Evolutionary conservation across 225 moss, liverwort and hornwort genomes (phyloP), one percentile per base, ranked within the genome.

Genomic region (Asterella californica): DNA sequence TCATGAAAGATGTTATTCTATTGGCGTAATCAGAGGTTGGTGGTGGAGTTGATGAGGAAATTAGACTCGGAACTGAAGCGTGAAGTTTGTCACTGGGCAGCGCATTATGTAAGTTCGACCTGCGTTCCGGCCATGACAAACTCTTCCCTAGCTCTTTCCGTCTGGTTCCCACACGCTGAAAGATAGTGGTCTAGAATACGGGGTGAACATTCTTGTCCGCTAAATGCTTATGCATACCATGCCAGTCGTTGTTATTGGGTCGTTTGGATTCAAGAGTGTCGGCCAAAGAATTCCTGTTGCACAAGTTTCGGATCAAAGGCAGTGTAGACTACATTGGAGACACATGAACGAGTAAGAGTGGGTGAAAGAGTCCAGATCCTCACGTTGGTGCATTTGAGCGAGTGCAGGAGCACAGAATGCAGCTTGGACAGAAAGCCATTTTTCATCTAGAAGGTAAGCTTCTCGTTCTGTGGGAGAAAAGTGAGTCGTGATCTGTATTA

Each of bases 21-120:
- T 15, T 50, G 29, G 74, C 30, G 34, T 34, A 19, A 57, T 30
- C 91, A 96, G 94, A 92, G 90, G 75, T 86, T 96, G 80, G 79
- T 93, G 81, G 86, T 92, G 79, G 93, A 96, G 84, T 82, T 92
- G 60, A 94, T 96, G 90, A 92, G 91, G 78, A 94, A 94, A 85
- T 75, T 96, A 85, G 96, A 96, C 76, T 96, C 91, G 24, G 94
- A 96, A 86, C 83, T 96, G 32, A 96, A 94, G 84, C 92, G 91
- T 32, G 96, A 96, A 87, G 92, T 94, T 76, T 96, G 94, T 84
- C 91, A 96, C 70, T 96, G 96, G 96, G 94, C 94, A 80, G 91
- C 96, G 50, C 88, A 87, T 79, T 92, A 92, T 76, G 94, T 94
- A 90, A 90, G 76, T 57, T 38, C 45, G 24, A 54, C 12, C 4